Conservation (phyloP, 306 rosid genomes). For the Corylus americana region DNA sequence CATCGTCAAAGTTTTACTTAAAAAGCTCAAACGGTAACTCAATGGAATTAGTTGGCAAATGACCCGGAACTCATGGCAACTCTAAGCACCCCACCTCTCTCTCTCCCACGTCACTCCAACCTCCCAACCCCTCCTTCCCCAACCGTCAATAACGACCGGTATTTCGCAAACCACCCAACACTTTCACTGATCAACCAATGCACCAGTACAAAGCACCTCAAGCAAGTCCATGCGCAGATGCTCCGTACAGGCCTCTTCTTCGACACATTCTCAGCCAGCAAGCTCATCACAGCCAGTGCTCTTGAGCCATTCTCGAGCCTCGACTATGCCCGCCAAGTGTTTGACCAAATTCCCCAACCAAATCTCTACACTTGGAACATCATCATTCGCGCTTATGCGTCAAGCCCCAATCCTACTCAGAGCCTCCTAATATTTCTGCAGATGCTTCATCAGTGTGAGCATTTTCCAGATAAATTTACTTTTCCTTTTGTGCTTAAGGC, state of each 20-base stretch:
- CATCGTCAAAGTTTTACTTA: too few species aligned
- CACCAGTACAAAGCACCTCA: slow-evolving; percentile 38
- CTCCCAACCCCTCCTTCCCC: slow-evolving; percentile 18
- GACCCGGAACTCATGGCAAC: slow-evolving; percentile 26
- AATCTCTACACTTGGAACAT: slow-evolving; percentile 70
- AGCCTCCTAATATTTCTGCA: slow-evolving; percentile 38
- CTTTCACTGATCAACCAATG: slow-evolving; percentile 38
- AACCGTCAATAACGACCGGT: slow-evolving; percentile 27
- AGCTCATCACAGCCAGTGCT: slow-evolving; percentile 44
- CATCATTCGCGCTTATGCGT: slow-evolving; percentile 63
- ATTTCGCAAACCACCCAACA: slow-evolving; percentile 20
- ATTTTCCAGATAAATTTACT: slow-evolving; percentile 54
- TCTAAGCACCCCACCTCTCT: slow-evolving; percentile 20
- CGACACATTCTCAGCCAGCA: slow-evolving; percentile 48
- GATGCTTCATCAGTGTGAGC: slow-evolving; percentile 43
- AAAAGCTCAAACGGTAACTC: too few species aligned
- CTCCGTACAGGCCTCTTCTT: slow-evolving; percentile 49
- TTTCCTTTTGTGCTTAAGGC: slow-evolving; percentile 64
- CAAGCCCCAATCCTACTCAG: slow-evolving; percentile 48
- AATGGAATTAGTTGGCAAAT: background rate
- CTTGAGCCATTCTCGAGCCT: slow-evolving; percentile 44
- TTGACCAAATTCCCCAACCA: slow-evolving; percentile 59
- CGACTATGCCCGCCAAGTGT: slow-evolving; percentile 52
- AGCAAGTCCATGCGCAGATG: slow-evolving; percentile 64
- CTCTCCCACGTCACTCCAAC: slow-evolving; percentile 25